These are phyloP conservation scores for Proliferodiscus dingleyae DNA, from an alignment of 2,329 filamentous ascomycete species.

Conservation along the genomic window DNA sequence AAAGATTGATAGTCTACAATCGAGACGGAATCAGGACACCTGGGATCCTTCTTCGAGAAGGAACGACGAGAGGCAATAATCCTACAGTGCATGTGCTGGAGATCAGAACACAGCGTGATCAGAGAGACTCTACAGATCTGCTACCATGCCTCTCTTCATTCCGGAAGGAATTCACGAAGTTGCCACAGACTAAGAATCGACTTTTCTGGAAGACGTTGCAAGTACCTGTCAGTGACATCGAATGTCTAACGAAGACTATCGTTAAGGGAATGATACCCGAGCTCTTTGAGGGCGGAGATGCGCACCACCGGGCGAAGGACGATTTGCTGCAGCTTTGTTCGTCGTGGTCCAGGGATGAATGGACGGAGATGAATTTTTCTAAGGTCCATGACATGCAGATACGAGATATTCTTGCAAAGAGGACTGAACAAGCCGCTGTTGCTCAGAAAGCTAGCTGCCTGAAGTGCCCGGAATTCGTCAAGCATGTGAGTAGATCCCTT, in stretches of 20 bases:
- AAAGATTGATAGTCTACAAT: slow-evolving; percentile 78
- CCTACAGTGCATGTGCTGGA: slow-evolving; percentile 76
- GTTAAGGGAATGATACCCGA: slow-evolving; percentile 55
- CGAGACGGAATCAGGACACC: slow-evolving; percentile 78
- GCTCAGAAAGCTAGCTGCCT: slow-evolving; percentile 63
- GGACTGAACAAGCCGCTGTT: slow-evolving; percentile 56
- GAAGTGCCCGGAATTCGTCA: slow-evolving; percentile 72
- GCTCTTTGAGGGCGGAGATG: slow-evolving; percentile 50
- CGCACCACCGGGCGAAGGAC: slow-evolving; percentile 53
- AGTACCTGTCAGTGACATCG: slow-evolving; percentile 72
- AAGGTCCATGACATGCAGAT: slow-evolving; percentile 79
- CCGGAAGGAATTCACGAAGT: slow-evolving; percentile 58
- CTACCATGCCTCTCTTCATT: slow-evolving; percentile 76
- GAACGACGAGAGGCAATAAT: slow-evolving; percentile 56
- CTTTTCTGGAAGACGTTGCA: slow-evolving; percentile 64
- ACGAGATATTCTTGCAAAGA: slow-evolving; percentile 71
- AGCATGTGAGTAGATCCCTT: slow-evolving; percentile 72
- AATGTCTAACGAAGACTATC: slow-evolving; percentile 73
- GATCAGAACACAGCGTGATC: slow-evolving; percentile 62
- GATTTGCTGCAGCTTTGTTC: slow-evolving; percentile 64
- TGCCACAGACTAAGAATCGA: slow-evolving; percentile 63
- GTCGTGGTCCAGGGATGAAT: slow-evolving; percentile 68
- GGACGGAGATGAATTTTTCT: slow-evolving; percentile 79
- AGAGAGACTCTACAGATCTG: slow-evolving; percentile 75
- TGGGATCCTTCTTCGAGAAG: slow-evolving; percentile 75